A percentile compares a stretch with the other conserved stretches of the same genome.
Evolutionary conservation across 495 filamentous ascomycete species (phyloP).

Genomic region (Neurospora sp.): DNA sequence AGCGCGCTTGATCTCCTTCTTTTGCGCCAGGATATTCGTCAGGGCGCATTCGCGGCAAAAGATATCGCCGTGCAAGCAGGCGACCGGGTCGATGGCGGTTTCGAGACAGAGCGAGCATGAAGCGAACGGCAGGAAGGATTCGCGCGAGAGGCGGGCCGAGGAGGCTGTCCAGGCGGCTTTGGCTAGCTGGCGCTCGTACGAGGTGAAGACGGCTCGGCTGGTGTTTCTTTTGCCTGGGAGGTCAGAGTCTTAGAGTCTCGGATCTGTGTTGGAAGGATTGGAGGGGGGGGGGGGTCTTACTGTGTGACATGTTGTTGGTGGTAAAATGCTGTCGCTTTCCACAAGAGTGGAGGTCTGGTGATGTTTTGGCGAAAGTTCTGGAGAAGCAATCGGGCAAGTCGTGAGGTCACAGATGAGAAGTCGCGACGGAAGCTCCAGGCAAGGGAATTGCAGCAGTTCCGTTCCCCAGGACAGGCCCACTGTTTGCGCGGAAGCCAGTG

Average conservation of each 20-base stretch:
- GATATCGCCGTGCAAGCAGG: conserved; percentile 69
- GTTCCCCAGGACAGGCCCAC: not conserved
- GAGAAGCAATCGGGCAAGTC: not conserved
- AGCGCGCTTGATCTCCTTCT: conserved; percentile 82
- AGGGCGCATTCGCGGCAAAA: conserved; percentile 96
- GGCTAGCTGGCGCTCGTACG: conserved; percentile 76
- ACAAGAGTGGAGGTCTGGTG: not conserved
- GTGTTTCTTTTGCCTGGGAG: conserved; percentile 80
- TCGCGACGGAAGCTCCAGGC: not conserved
- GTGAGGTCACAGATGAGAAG: not conserved
- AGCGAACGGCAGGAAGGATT: conserved; percentile 88
- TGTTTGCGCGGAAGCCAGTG: not conserved
- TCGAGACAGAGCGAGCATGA: conserved; percentile 85
- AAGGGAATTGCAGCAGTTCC: not conserved
- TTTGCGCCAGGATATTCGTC: conserved; percentile 78
- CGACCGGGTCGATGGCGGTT: conserved; percentile 71
- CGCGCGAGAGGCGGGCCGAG: conserved; percentile 76
- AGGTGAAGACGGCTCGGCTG: conserved; percentile 90
- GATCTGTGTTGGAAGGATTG: not conserved
- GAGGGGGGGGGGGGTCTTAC: conserved; percentile 25
- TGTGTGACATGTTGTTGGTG: conserved; percentile 40
- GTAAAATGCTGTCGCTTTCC: not conserved
- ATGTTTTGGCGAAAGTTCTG: not conserved
- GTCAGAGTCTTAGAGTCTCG: conserved; percentile 12
- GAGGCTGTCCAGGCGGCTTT: conserved; percentile 72